These are phyloP conservation scores for Sugiyamaella grinbergsii DNA, from an alignment of 1,139 yeast genomes.

Conservation along the genomic window DNA sequence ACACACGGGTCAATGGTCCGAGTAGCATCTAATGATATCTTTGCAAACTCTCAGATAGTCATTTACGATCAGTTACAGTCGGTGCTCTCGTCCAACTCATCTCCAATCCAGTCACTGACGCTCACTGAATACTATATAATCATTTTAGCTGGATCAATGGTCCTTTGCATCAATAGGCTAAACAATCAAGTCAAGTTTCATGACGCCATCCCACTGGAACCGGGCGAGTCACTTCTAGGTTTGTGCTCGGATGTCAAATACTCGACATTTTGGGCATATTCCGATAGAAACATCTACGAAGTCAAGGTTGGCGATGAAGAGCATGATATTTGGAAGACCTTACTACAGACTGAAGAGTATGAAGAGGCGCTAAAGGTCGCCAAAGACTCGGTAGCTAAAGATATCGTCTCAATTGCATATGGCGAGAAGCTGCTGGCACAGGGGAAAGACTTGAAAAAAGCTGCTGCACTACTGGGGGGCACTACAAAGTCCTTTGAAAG, in stretches of 20 bases:
- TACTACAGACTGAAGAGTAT: constrained; percentile 62
- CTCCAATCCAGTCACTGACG: constrained; percentile 44
- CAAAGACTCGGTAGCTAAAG: constrained; percentile 50
- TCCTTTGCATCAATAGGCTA: constrained; percentile 53
- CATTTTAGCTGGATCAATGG: constrained; percentile 48
- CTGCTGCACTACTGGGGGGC: constrained; percentile 64
- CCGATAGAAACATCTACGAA: constrained; percentile 59
- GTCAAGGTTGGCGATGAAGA: constrained; percentile 65
- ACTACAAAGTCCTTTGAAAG: constrained; percentile 73
- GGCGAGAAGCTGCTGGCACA: constrained; percentile 55
- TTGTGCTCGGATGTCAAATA: constrained; percentile 58
- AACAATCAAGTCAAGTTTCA: constrained; percentile 51
- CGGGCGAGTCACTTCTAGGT: constrained; percentile 54
- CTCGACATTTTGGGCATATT: constrained; percentile 63
- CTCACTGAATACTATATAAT: constrained; percentile 58
- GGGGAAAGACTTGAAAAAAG: constrained; percentile 45
- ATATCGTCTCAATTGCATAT: constrained; percentile 61
- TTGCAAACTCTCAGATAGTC: constrained; percentile 44
- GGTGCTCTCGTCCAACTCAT: constrained; percentile 33
- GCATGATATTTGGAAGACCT: constrained; percentile 72
- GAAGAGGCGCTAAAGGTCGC: constrained; percentile 63
- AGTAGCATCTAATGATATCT: constrained; percentile 30
- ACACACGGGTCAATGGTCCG: not conserved
- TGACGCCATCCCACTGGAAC: constrained; percentile 43
- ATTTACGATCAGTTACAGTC: constrained; percentile 47